Percentiles rank a stretch among this genome's conserved stretches.
Conservation (phyloP, 257 asterid species). For the Avicennia marina region DNA sequence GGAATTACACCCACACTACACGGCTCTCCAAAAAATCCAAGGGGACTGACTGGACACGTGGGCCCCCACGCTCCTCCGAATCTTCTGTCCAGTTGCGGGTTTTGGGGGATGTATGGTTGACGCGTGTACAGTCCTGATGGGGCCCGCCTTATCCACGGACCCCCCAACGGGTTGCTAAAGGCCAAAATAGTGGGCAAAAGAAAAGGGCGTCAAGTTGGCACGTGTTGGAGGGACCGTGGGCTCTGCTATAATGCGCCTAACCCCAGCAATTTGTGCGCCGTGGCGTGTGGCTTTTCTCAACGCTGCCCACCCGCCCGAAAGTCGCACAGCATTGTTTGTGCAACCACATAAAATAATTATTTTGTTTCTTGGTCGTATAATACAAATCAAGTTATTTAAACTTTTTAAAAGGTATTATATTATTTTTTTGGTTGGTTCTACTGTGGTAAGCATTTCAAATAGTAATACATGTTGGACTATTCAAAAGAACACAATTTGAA, state of each 20-base stretch:
- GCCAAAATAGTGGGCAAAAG: constrained; percentile 10
- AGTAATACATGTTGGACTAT: no score
- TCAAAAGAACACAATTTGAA: no score
- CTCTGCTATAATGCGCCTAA: constrained; percentile 20
- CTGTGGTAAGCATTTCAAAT: no score
- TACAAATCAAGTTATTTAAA: no score
- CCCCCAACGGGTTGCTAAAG: constrained; percentile 19
- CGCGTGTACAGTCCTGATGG: constrained; percentile 55
- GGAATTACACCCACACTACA: constrained; percentile 36
- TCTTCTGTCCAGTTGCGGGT: constrained; percentile 27
- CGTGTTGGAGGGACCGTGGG: constrained; percentile 2
- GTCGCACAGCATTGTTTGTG: no score
- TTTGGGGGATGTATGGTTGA: constrained; percentile 36
- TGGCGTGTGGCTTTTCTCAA: constrained; percentile 27
- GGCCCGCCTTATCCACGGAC: constrained; percentile 16
- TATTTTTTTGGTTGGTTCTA: no score
- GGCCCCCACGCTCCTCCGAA: constrained; percentile 42
- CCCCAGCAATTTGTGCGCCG: constrained; percentile 22
- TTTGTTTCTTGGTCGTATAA: no score
- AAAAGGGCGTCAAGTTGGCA: constrained; percentile 21
- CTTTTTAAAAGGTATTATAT: no score
- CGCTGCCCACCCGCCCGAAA: no score
- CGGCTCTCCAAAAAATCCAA: constrained; percentile 46
- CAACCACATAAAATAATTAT: no score
- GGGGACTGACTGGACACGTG: constrained; percentile 41